These are phyloP conservation scores for Panicum hallii DNA, from an alignment of 202 grass and related monocot species.

Conservation along the genomic window DNA sequence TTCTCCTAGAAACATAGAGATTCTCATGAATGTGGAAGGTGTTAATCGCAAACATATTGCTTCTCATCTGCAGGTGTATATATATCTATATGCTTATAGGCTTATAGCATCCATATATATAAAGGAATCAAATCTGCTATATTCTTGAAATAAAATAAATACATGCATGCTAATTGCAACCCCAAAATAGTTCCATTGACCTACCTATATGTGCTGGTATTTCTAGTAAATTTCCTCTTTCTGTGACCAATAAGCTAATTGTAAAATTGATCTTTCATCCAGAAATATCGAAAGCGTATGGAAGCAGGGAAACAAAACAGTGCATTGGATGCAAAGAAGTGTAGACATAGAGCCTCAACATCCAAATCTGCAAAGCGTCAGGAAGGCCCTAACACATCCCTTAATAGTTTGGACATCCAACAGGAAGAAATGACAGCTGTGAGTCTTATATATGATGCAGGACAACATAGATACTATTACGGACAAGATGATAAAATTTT, in stretches of 20 bases:
- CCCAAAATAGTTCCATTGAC: neutral
- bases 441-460: neutral
- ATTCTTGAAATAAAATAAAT: neutral
- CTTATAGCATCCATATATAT: neutral
- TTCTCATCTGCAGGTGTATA: conserved; percentile 19
- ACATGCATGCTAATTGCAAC: neutral
- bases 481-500: neutral
- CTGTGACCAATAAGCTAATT: neutral
- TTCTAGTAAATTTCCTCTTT: neutral
- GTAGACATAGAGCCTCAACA: neutral
- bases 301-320: neutral
- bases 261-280: neutral
- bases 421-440: neutral
- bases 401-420: neutral
- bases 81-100: neutral
- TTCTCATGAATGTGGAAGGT: conserved; percentile 4
- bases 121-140: neutral
- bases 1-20: conserved; percentile 12
- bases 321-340: neutral
- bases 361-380: neutral
- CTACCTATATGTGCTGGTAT: neutral
- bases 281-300: neutral
- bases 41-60: conserved; percentile 10
- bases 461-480: neutral
- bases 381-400: neutral